Base-by-base conservation (phyloP, 306 rosid species). In the Vigna nakashimae region DNA sequence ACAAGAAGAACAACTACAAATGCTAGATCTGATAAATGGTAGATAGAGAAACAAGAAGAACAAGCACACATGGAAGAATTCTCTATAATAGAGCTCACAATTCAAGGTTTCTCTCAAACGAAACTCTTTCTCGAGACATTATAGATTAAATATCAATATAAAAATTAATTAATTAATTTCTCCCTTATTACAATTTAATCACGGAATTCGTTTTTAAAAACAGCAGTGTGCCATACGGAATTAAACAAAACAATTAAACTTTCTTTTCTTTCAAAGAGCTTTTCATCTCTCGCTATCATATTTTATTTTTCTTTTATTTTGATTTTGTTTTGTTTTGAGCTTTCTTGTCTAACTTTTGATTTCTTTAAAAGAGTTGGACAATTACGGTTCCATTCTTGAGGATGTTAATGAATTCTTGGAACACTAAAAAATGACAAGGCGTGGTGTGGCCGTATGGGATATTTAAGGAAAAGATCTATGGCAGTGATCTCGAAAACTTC, bases 341-440 rank as follows among this genome's bases (percentile, higher is more conserved):
- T 73, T 65, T 65, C 79, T 72, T 80, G 42, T 72, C 74, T 53
- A 65, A 18, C 79, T 80, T 79, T 80, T 65, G 15, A 17, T 17
- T 66, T 69, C 53, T 65, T 65, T 65, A 73, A 80, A 72, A 73
- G 79, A 32, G 51, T 53, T 53, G 24, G 67, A 65, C 74, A 53
- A 24, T 28, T 26, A 73, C 59, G 13, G 62, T 30, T 64, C 74
- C 53, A 46, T 69, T 78, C 24, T 79, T 52, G 45, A 68, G 11
- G 56, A 28, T 64, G 74, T 55, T 53, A 11, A 49, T 60, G 65
- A 70, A 70, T 71, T 60, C 66, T 52, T 62, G 52, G 59, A 51
- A 28, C 38, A 15, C 20, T 14, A 0, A 52, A 72, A 77, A 52
- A 50, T 38, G 3, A 50, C 36, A 34, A 55, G 58, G 42, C 24